phyloP scores from a whole-genome alignment of 2,329 filamentous ascomycete genomes.

The Nannizzia gypsea region DNA sequence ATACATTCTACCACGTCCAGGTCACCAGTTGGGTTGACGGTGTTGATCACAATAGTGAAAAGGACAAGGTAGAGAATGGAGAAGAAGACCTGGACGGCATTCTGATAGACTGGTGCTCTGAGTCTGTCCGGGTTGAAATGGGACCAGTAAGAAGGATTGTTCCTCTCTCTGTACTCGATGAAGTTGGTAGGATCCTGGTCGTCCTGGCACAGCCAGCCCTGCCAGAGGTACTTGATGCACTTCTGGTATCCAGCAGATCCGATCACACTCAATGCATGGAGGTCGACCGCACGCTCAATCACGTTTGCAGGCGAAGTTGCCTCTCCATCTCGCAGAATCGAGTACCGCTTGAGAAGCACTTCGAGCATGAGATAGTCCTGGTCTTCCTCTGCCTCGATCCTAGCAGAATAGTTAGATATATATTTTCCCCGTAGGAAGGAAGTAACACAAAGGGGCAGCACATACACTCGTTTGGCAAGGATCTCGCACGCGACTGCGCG shows the following conservation, averaged over 20 bases:
- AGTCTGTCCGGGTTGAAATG: constrained; percentile 93
- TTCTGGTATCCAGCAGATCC: constrained; percentile 91
- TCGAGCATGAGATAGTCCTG: constrained; percentile 65
- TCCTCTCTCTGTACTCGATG: constrained; percentile 73
- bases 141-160: constrained; percentile 60
- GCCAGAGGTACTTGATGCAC: constrained; percentile 86
- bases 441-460: background rate
- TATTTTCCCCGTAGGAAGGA: background rate
- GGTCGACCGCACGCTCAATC: constrained; percentile 83
- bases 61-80: constrained; percentile 72
- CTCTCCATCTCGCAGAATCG: constrained; percentile 59
- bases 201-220: constrained; percentile 92
- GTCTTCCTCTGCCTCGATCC: constrained; percentile 78
- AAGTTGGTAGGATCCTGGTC: constrained; percentile 84
- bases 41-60: constrained; percentile 87
- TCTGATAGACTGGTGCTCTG: constrained; percentile 86
- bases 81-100: constrained; percentile 72
- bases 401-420: constrained; percentile 20
- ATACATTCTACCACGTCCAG: constrained; percentile 73
- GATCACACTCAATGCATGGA: constrained; percentile 81
- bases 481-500: constrained; percentile 78
- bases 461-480: constrained; percentile 63
- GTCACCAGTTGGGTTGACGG: constrained; percentile 73
- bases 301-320: constrained; percentile 70
- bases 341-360: constrained; percentile 78